A percentile compares a stretch with the other conserved stretches of the same genome.
phyloP scores from a whole-genome alignment of 1,139 yeast genomes.

The Geotrichum cucujoidarum region DNA sequence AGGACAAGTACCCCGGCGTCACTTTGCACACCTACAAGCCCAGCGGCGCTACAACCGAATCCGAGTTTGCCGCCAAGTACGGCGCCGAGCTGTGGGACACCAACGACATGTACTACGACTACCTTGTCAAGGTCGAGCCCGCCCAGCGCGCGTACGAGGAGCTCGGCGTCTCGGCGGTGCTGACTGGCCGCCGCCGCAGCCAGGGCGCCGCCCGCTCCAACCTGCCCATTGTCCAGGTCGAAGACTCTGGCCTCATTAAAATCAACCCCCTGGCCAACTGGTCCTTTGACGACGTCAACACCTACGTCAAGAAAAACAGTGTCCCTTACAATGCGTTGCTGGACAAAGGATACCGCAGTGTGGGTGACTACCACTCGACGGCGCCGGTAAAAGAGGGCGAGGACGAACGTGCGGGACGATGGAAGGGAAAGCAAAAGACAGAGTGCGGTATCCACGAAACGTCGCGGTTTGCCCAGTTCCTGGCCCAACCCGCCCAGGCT shows the following conservation, averaged over 20 bases:
- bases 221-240: slow-evolving; percentile 74
- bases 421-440: slow-evolving; percentile 90
- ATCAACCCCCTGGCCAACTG: slow-evolving; percentile 87
- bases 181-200: slow-evolving; percentile 86
- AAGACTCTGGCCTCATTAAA: slow-evolving; percentile 66
- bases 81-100: slow-evolving; percentile 82
- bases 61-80: slow-evolving; percentile 60
- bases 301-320: slow-evolving; percentile 58
- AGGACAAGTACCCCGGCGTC: slow-evolving; percentile 50
- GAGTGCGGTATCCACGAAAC: slow-evolving; percentile 95
- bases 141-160: slow-evolving; percentile 77
- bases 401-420: slow-evolving; percentile 92
- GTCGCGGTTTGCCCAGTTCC: slow-evolving; percentile 60
- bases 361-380: slow-evolving; percentile 96
- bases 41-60: slow-evolving; percentile 47
- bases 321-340: slow-evolving; percentile 85
- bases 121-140: slow-evolving; percentile 87
- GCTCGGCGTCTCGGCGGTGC: slow-evolving; percentile 68
- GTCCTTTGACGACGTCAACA: slow-evolving; percentile 68
- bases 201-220: slow-evolving; percentile 82
- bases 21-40: slow-evolving; percentile 65
- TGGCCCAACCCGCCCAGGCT: slow-evolving; percentile 27
- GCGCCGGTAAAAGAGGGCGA: slow-evolving; percentile 85
- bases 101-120: slow-evolving; percentile 79
- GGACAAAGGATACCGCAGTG: slow-evolving; percentile 81